A percentile compares a stretch with the other conserved stretches of the same genome.
Evolutionary conservation across 2,329 filamentous ascomycete species (phyloP).

Genomic region (Grosmannia serpens): DNA sequence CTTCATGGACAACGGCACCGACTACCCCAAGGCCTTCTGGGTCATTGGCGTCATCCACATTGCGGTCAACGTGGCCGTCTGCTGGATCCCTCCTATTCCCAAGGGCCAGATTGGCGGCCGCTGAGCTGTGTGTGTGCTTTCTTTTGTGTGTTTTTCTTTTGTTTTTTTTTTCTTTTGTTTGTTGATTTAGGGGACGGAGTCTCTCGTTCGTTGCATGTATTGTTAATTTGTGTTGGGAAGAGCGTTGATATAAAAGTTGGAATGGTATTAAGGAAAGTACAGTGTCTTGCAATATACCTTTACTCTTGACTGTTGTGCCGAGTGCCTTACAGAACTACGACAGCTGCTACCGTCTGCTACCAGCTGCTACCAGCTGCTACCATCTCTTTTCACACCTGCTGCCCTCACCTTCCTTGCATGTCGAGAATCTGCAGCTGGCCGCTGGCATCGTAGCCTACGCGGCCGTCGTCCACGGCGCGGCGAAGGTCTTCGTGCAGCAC

Average conservation of each 20-base stretch:
- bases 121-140: constrained; percentile 11
- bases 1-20: constrained; percentile 48
- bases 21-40: constrained; percentile 65
- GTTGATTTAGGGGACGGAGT: too few relatives aligned
- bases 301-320: too few relatives aligned
- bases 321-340: too few relatives aligned
- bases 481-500: constrained; percentile 41
- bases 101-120: constrained; percentile 38
- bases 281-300: too few relatives aligned
- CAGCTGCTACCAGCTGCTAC: too few relatives aligned
- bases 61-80: constrained; percentile 52
- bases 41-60: constrained; percentile 71
- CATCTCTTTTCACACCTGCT: background rate
- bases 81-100: constrained; percentile 43
- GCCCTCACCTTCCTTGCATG: background rate
- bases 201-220: too few relatives aligned
- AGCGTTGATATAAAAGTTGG: too few relatives aligned
- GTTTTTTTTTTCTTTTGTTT: too few relatives aligned
- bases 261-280: too few relatives aligned
- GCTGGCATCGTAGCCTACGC: constrained; percentile 42
- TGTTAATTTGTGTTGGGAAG: too few relatives aligned
- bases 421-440: constrained; percentile 26
- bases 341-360: too few relatives aligned
- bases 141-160: background rate
- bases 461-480: constrained; percentile 43